Evolutionary conservation across 352 stramenopile species (phyloP).

Genomic region (Globisporangium polare): DNA sequence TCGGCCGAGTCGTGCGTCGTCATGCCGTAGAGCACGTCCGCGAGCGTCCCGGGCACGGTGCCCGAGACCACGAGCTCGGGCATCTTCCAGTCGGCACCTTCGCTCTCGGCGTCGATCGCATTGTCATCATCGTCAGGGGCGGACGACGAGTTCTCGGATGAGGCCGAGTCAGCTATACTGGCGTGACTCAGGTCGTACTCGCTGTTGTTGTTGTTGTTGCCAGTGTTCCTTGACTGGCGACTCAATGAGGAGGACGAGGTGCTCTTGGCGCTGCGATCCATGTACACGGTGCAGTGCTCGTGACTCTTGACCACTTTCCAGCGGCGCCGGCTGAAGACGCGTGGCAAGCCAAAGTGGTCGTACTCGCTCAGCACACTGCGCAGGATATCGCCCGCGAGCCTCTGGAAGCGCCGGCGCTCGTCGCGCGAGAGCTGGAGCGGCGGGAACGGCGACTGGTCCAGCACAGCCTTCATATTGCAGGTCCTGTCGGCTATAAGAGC

Average conservation of each 20-base stretch:
- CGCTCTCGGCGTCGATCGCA: not conserved
- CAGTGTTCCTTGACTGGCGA: not conserved
- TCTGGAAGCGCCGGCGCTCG: slow-evolving; percentile 6
- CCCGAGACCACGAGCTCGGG: slow-evolving; percentile 16
- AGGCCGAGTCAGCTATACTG: not conserved
- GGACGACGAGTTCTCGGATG: slow-evolving; percentile 1
- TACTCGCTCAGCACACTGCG: slow-evolving; percentile 9
- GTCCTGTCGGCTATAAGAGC: not conserved
- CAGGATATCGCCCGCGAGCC: slow-evolving; percentile 8
- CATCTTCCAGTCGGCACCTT: slow-evolving; percentile 12
- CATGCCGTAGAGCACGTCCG: slow-evolving; percentile 19
- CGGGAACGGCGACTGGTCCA: slow-evolving; percentile 12
- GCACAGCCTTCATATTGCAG: slow-evolving; percentile 11
- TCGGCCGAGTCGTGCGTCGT: slow-evolving; percentile 14
- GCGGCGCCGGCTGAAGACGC: slow-evolving; percentile 5
- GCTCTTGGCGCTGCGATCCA: slow-evolving; percentile 6
- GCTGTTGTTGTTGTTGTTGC: slow-evolving; percentile 4
- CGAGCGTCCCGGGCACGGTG: slow-evolving; percentile 11
- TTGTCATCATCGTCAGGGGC: not conserved
- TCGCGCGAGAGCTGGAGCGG: slow-evolving; percentile 2
- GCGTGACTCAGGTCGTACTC: slow-evolving; percentile 2
- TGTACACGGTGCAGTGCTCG: slow-evolving; percentile 15
- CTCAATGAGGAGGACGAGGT: not conserved
- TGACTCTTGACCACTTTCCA: slow-evolving; percentile 17
- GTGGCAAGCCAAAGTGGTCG: slow-evolving; percentile 12